Percentiles rank a stretch among this genome's conserved stretches.
Conservation (phyloP, 2,329 filamentous ascomycete genomes). For the Paecilomyces niveus region DNA sequence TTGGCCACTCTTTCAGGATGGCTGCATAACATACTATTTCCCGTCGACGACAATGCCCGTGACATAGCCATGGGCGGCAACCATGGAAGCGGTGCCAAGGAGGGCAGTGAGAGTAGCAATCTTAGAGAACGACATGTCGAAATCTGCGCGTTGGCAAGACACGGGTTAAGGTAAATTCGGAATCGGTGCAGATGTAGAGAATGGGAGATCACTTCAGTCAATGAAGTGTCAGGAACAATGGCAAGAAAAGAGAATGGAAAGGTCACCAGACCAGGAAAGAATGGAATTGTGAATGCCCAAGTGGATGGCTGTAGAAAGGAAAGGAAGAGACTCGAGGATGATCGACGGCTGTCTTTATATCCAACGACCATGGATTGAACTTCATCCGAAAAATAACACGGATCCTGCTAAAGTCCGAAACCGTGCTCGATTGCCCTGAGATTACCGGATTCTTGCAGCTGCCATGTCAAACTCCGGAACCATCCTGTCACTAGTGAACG, state of each 20-base stretch:
- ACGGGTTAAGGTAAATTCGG: background rate
- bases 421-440: background rate
- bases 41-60: conserved; percentile 28
- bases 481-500: no score
- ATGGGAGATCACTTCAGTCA: background rate
- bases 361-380: no score
- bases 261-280: background rate
- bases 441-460: no score
- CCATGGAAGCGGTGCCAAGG: conserved; percentile 27
- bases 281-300: background rate
- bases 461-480: no score
- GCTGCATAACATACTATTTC: conserved; percentile 16
- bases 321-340: background rate
- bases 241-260: background rate
- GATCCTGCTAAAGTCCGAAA: background rate
- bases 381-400: no score
- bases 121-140: conserved; percentile 19
- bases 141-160: background rate
- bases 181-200: background rate
- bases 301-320: background rate
- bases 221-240: background rate
- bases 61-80: conserved; percentile 34
- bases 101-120: conserved; percentile 17
- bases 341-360: background rate
- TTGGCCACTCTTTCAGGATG: background rate